Evolutionary conservation across 2,329 filamentous ascomycete species (phyloP).

Genomic region (Diplodia mutila): DNA sequence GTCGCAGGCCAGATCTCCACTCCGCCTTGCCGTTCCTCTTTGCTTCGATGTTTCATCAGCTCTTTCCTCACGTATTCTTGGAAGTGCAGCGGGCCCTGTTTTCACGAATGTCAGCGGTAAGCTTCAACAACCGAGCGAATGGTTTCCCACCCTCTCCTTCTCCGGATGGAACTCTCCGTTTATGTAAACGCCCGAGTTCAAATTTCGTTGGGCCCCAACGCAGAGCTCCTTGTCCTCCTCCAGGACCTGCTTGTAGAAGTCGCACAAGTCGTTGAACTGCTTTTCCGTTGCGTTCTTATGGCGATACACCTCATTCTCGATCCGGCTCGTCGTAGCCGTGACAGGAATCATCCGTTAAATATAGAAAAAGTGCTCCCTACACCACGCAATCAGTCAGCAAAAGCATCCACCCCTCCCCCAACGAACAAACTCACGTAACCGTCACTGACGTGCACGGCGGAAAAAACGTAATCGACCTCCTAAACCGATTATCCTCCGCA

Average conservation of each 20-base stretch:
- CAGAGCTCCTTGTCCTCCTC: slow-evolving; percentile 67
- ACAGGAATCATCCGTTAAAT: slow-evolving; percentile 65
- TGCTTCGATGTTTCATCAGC: slow-evolving; percentile 51
- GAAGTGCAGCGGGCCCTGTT: slow-evolving; percentile 56
- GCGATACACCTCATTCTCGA: slow-evolving; percentile 67
- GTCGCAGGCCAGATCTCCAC: slow-evolving; percentile 59
- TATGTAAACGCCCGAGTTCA: slow-evolving; percentile 64
- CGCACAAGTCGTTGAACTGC: slow-evolving; percentile 60
- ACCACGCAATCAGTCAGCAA: slow-evolving; percentile 27
- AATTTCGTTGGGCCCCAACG: slow-evolving; percentile 62
- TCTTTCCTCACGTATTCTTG: slow-evolving; percentile 56
- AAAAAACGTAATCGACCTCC: slow-evolving; percentile 38
- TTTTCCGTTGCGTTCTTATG: slow-evolving; percentile 64
- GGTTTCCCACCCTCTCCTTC: slow-evolving; percentile 56
- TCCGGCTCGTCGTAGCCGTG: slow-evolving; percentile 54
- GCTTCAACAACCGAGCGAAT: not conserved
- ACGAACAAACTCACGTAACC: slow-evolving; percentile 32
- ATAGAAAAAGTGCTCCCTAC: slow-evolving; percentile 60
- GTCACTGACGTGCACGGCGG: slow-evolving; percentile 40
- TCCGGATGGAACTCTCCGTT: slow-evolving; percentile 66
- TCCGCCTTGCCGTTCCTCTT: slow-evolving; percentile 50
- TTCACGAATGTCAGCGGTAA: not conserved
- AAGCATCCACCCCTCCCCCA: not conserved
- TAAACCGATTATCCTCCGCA: slow-evolving; percentile 33
- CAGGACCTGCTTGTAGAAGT: slow-evolving; percentile 67